Conservation (phyloP, 108 stramenopile genomes). For the Fistulifera solaris region DNA sequence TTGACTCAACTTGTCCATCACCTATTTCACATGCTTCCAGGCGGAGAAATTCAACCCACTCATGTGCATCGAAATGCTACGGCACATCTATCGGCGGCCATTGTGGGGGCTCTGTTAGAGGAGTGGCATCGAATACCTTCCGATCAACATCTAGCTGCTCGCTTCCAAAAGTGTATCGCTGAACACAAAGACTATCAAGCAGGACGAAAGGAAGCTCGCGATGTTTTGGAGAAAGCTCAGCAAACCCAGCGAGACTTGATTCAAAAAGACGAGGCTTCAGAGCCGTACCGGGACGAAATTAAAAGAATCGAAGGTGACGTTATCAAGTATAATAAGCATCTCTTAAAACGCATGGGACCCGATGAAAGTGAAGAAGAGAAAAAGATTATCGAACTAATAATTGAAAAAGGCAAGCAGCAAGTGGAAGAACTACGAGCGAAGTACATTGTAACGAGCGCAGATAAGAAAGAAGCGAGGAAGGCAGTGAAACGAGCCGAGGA, state of each 20-base stretch:
- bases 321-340: slow-evolving; percentile 3
- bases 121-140: neutral
- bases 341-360: slow-evolving; percentile 1
- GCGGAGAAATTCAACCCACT: slow-evolving; percentile 8
- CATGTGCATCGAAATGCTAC: slow-evolving; percentile 5
- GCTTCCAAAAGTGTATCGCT: neutral
- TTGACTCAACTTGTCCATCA: neutral
- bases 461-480: slow-evolving; percentile 3
- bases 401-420: neutral
- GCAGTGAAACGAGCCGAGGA: slow-evolving; percentile 5
- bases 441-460: slow-evolving; percentile 6
- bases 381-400: neutral
- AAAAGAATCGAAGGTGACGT: slow-evolving; percentile 8
- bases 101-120: slow-evolving; percentile 4
- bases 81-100: slow-evolving; percentile 2
- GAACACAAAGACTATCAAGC: slow-evolving; percentile 1
- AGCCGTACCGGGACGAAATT: slow-evolving; percentile 1
- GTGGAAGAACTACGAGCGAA: neutral
- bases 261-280: slow-evolving; percentile 3
- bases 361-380: neutral
- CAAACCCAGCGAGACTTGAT: neutral
- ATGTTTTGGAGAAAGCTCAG: slow-evolving; percentile 1
- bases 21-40: slow-evolving; percentile 7
- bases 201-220: neutral
- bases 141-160: neutral